Evolutionary conservation across 345 rosid genomes (phyloP).

Genomic region (Murraya koenigii): DNA sequence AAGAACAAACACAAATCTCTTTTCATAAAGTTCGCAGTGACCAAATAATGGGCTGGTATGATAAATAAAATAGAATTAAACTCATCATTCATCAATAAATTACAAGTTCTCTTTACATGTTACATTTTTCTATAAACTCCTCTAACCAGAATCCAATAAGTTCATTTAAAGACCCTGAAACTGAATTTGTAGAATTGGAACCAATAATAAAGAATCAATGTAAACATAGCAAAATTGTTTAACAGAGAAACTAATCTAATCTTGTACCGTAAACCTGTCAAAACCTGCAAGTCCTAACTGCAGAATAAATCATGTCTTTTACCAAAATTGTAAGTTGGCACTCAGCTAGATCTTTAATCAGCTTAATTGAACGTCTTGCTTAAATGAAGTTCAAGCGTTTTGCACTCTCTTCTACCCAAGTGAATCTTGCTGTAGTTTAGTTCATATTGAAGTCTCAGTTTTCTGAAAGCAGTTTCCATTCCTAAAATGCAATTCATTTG

Average conservation of each 20-base stretch:
- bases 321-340: background rate
- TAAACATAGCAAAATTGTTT: background rate
- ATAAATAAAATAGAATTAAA: background rate
- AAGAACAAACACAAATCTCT: background rate
- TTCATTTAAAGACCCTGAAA: background rate
- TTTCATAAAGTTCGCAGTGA: background rate
- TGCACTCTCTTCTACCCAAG: background rate
- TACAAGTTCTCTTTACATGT: background rate
- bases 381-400: background rate
- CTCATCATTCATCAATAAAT: background rate
- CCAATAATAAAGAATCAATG: background rate
- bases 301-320: background rate
- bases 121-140: background rate
- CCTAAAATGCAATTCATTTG: background rate
- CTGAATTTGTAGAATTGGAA: background rate
- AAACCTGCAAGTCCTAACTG: background rate
- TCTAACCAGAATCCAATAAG: background rate
- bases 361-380: background rate
- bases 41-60: background rate
- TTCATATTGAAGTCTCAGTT: background rate
- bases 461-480: slow-evolving; percentile 1
- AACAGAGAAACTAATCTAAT: background rate
- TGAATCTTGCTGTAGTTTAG: background rate
- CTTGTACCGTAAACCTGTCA: background rate
- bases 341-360: background rate